Percentiles rank a stretch among this genome's conserved stretches.
phyloP scores from a whole-genome alignment of 2,329 filamentous ascomycete species.

The Westerdykella ornata region DNA sequence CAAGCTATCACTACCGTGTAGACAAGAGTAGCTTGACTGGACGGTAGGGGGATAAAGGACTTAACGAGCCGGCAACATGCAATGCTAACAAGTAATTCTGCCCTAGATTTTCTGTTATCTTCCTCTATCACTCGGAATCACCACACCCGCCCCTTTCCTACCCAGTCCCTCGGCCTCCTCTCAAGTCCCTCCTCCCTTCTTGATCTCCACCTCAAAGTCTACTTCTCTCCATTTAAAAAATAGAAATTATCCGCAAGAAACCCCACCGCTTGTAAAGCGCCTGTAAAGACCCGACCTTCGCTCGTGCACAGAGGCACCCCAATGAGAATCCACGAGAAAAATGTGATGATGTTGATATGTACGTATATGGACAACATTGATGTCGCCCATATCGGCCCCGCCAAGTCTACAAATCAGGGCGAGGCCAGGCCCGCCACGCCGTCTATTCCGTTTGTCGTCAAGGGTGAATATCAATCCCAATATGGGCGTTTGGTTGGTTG shows the following conservation, averaged over 20 bases:
- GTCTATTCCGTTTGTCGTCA: constrained; percentile 23
- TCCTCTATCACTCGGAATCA: too few species aligned
- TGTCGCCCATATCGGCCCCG: background rate
- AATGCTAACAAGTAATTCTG: too few species aligned
- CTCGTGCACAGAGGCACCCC: background rate
- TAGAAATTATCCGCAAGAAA: constrained; percentile 19
- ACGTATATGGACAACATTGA: background rate
- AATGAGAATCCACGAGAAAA: background rate
- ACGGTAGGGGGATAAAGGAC: too few species aligned
- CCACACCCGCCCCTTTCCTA: too few species aligned
- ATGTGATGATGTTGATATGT: constrained; percentile 6
- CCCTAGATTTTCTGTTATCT: too few species aligned
- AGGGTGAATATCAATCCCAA: constrained; percentile 10
- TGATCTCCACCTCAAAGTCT: too few species aligned
- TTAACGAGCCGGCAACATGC: too few species aligned
- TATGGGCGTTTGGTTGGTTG: constrained; percentile 26
- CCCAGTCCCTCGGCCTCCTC: too few species aligned
- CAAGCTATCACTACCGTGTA: too few species aligned
- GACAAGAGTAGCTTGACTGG: too few species aligned
- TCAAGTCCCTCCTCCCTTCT: too few species aligned
- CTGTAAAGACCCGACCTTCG: background rate
- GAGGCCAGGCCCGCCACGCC: constrained; percentile 11
- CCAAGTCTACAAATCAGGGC: background rate
- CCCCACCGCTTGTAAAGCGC: background rate
- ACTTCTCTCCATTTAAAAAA: constrained; percentile 3